A percentile compares a stretch with the other conserved stretches of the same genome.
Conservation (phyloP, 192 early-diverging fungal genomes). For the Piromyces sp. region DNA sequence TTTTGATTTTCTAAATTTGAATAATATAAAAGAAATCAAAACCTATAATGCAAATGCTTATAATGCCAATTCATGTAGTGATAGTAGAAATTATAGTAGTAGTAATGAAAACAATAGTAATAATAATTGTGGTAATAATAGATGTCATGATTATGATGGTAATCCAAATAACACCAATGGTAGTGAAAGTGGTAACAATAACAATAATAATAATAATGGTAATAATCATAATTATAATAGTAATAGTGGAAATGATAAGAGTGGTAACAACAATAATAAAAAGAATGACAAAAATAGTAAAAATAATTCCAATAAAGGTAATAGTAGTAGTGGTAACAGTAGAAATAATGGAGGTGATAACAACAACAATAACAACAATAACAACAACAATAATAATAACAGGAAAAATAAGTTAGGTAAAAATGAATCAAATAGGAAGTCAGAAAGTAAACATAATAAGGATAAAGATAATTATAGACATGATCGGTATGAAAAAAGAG, state of each 20-base stretch:
- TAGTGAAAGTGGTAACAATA: background rate
- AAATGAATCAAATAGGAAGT: background rate
- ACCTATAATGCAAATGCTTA: background rate
- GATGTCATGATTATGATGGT: background rate
- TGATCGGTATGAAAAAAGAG: background rate
- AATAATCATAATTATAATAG: background rate
- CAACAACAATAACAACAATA: too few relatives aligned
- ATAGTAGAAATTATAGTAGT: background rate
- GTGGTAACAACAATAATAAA: background rate
- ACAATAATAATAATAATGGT: background rate
- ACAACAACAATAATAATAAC: background rate
- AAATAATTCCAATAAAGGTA: background rate
- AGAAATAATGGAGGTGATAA: background rate
- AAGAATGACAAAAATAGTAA: background rate
- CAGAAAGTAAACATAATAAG: background rate
- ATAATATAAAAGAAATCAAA: background rate
- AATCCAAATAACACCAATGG: background rate
- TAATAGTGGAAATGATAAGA: background rate
- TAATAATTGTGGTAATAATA: background rate
- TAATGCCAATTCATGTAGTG: background rate
- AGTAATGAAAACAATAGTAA: background rate
- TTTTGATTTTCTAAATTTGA: background rate
- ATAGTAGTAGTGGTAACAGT: background rate
- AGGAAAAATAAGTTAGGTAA: background rate
- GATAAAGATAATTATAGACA: background rate